Conservation (phyloP, 495 filamentous ascomycete species). For the Xylaria longipes region DNA sequence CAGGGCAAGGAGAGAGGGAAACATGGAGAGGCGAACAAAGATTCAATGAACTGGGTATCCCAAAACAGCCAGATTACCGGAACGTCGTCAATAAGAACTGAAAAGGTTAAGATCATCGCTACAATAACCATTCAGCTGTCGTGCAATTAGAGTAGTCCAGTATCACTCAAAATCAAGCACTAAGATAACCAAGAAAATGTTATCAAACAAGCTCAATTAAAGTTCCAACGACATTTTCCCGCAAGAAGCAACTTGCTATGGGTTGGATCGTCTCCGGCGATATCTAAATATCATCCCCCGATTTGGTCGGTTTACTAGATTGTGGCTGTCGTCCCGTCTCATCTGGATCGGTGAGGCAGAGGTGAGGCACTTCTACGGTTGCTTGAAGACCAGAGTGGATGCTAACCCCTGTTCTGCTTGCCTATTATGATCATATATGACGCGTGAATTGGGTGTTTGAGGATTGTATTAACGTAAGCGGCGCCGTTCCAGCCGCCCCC, state of each 20-base stretch:
- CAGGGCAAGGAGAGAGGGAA: background rate
- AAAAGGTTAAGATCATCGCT: background rate
- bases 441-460: background rate
- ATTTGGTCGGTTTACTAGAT: background rate
- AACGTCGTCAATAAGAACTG: background rate
- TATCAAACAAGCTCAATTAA: background rate
- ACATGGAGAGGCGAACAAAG: background rate
- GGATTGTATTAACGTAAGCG: background rate
- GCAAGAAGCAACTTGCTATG: background rate
- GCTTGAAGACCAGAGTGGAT: background rate
- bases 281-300: background rate
- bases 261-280: background rate
- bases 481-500: background rate
- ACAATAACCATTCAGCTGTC: background rate
- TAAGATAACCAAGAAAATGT: background rate
- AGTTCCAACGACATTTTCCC: too few relatives aligned
- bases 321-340: background rate
- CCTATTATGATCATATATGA: background rate
- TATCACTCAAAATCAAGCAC: background rate
- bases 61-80: background rate
- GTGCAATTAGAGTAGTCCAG: background rate
- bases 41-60: background rate
- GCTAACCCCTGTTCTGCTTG: background rate
- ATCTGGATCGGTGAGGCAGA: background rate
- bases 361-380: background rate